Evolutionary conservation across 2,329 filamentous ascomycete species (phyloP).

Genomic region (Diaporthe sp.): DNA sequence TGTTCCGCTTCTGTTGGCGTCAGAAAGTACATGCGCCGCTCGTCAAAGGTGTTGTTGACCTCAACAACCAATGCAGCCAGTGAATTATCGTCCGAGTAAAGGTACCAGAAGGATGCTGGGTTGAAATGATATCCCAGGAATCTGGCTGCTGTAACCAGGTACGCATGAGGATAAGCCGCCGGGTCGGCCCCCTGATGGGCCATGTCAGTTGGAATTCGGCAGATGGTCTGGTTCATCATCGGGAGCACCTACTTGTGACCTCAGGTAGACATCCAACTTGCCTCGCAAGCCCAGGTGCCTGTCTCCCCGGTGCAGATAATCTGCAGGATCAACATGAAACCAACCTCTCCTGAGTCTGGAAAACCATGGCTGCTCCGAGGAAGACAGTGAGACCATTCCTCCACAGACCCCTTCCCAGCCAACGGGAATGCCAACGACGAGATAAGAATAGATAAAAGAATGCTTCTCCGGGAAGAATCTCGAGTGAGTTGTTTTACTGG

Average conservation of each 20-base stretch:
- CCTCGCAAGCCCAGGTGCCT: slow-evolving; percentile 68
- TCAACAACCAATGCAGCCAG: slow-evolving; percentile 78
- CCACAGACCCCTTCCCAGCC: slow-evolving; percentile 70
- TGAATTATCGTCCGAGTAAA: slow-evolving; percentile 72
- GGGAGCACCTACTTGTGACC: slow-evolving; percentile 63
- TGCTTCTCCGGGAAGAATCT: slow-evolving; percentile 78
- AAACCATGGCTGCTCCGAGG: slow-evolving; percentile 43
- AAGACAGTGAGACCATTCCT: slow-evolving; percentile 66
- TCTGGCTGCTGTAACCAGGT: slow-evolving; percentile 78
- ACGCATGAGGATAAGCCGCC: slow-evolving; percentile 74
- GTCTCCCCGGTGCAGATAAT: slow-evolving; percentile 72
- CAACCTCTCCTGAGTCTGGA: slow-evolving; percentile 55
- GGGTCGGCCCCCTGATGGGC: slow-evolving; percentile 67
- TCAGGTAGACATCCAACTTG: slow-evolving; percentile 74
- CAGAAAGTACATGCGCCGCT: slow-evolving; percentile 77
- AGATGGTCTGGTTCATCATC: slow-evolving; percentile 40
- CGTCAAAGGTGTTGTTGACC: slow-evolving; percentile 83
- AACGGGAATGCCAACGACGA: slow-evolving; percentile 77
- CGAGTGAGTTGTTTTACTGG: slow-evolving; percentile 75
- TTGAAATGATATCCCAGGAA: slow-evolving; percentile 82
- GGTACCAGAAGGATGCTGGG: slow-evolving; percentile 84
- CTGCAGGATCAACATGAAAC: slow-evolving; percentile 71
- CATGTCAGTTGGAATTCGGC: background rate
- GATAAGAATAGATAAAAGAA: slow-evolving; percentile 78
- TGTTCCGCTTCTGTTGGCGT: slow-evolving; percentile 49